Base-by-base conservation (phyloP, 352 stramenopile genomes). In the Thraustochytrium sp. region DNA sequence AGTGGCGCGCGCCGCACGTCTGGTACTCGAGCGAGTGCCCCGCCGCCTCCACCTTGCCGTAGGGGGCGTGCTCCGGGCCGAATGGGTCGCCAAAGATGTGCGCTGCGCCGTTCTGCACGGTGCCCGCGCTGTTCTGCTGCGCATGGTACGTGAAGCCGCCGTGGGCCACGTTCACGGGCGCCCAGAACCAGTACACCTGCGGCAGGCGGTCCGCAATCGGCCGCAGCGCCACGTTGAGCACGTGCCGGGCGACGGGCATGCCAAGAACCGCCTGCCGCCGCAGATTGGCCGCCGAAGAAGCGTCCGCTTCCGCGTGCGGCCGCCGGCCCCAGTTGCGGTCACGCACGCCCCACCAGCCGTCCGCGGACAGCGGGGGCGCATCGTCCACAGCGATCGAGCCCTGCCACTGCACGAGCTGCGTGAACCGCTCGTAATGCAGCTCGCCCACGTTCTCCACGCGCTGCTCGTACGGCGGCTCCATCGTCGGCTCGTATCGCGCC, bases 141-240 rank as follows among this genome's bases (percentile, higher is more conserved):
- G 68, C 76, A 26, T 80, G 68, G 38, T 80, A 80, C 9, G 53
- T 51, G 31, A 72, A 46, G 3, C 48, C 68, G 31, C 68, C 68
- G 18, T 80, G 26, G 8, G 31, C 36, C 16, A 80, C 31, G 46
- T 63, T 61, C 29, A 72, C 53, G 11, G 40, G 44, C 31, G 44
- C 46, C 53, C 46, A 51, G 31, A 80, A 80, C 68, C 68, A 80
- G 38, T 80, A 80, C 26, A 72, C 29, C 49, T 80, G 68, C 37
- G 68, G 46, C 11, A 65, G n/a, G 21, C 38, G 23, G 38, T 63
- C 29, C 23, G 68, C 48, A 21, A 61, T 31, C 4, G 34, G 59
- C 16, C 8, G 0, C 9, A 49, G 26, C 13, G 31, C 53, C 16
- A 26, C 44, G 68, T 80, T 63, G 2, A 80, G 4, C 3, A 80